Evolutionary conservation across 2,329 filamentous ascomycete genomes (phyloP).

Genomic region (Nothophaeocryptopus gaeumannii): DNA sequence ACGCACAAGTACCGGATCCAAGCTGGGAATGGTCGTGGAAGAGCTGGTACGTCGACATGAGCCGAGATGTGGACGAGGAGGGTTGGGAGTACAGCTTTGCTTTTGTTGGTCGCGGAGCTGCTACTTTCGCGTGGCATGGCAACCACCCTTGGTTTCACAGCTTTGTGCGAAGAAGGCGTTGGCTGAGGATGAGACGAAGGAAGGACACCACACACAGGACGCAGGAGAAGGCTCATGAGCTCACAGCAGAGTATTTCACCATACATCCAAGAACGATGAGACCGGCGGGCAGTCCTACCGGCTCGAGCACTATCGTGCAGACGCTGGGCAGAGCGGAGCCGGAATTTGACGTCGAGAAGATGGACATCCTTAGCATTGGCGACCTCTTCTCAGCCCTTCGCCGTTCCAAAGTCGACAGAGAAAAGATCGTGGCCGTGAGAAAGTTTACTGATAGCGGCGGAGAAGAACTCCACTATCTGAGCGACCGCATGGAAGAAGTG

Average conservation of each 20-base stretch:
- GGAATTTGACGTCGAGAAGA: constrained; percentile 46
- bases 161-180: constrained; percentile 84
- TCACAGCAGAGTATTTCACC: constrained; percentile 77
- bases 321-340: constrained; percentile 35
- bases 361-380: constrained; percentile 63
- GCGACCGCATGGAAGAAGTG: constrained; percentile 74
- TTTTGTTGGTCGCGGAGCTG: constrained; percentile 54
- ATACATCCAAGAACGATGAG: constrained; percentile 50
- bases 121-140: constrained; percentile 67
- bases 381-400: constrained; percentile 68
- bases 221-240: constrained; percentile 59
- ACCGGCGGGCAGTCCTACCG: constrained; percentile 19
- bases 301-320: constrained; percentile 17
- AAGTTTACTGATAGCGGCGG: constrained; percentile 76
- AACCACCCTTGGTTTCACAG: constrained; percentile 89
- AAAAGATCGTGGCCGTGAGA: constrained; percentile 81
- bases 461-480: constrained; percentile 72
- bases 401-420: constrained; percentile 74
- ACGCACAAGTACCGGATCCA: constrained; percentile 89
- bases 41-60: constrained; percentile 73
- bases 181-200: constrained; percentile 78
- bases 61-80: constrained; percentile 77
- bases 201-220: constrained; percentile 46
- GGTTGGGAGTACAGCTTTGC: constrained; percentile 97
- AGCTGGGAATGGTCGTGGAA: constrained; percentile 88